Conservation (phyloP, 1,284 basidiomycete genomes). For the Cryptococcus amylolentus region DNA sequence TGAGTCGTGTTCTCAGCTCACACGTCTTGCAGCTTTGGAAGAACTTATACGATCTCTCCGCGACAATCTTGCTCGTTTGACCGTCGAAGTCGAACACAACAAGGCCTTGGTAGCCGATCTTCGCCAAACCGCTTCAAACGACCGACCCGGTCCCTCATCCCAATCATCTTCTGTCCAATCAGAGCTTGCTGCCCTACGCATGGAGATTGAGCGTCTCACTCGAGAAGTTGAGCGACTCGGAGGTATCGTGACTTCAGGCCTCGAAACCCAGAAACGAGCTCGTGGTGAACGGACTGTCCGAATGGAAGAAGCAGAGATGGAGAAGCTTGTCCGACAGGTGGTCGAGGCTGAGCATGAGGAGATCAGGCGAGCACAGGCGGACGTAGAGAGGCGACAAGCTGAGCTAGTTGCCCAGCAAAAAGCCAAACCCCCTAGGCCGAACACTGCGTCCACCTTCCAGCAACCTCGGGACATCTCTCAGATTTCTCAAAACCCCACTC, state of each 20-base stretch:
- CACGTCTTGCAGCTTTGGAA: conserved; percentile 62
- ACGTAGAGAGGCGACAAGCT: conserved; percentile 2
- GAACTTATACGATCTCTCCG: conserved; percentile 68
- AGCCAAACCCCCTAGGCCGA: neutral
- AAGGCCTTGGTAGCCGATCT: conserved; percentile 63
- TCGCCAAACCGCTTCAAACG: conserved; percentile 45
- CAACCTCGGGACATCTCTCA: neutral
- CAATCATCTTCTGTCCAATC: conserved; percentile 28
- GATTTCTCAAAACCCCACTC: conserved; percentile 10
- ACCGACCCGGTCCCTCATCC: conserved; percentile 4
- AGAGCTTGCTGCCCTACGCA: conserved; percentile 59
- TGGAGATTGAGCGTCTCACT: conserved; percentile 57
- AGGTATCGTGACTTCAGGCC: conserved; percentile 74
- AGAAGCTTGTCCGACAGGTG: conserved; percentile 26
- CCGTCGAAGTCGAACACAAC: conserved; percentile 69
- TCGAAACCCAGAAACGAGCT: conserved; percentile 61
- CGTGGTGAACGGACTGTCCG: conserved; percentile 25
- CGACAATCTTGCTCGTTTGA: conserved; percentile 68
- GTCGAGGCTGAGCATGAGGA: conserved; percentile 17
- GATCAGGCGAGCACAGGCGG: conserved; percentile 7
- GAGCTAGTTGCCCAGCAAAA: neutral
- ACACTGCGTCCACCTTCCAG: conserved; percentile 24
- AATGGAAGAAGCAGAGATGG: conserved; percentile 32
- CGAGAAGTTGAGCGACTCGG: conserved; percentile 77
- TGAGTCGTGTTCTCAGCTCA: neutral